Evolutionary conservation across 768 basidiomycete species (phyloP), one percentile per base, ranked within the genome.

Genomic region (Psilocybe cyanescens): DNA sequence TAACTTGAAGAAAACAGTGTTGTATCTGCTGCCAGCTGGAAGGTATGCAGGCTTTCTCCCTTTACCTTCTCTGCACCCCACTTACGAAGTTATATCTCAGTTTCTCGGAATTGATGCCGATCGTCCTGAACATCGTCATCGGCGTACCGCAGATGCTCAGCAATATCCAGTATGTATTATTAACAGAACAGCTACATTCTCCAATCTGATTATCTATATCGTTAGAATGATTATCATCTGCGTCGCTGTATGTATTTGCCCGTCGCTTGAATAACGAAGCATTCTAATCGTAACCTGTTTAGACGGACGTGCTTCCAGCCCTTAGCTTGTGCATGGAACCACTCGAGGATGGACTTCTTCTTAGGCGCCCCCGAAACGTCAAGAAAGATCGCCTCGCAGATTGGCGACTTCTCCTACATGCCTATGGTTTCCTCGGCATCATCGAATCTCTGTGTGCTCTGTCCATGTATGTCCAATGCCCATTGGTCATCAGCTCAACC

Each of bases 31-130:
- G 45, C 81, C 81, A 7, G 82, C 81, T 45, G 81, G 83, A 67
- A 76, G 78, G 72, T 85, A 73, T 68, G 72, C 3, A 31, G 24
- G 19, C 55, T 8, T 37, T 60, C 12, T 51, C 24, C 30, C 55
- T 33, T 30, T 9, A 16, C 29, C 31, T 17, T 17, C 35, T 35
- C n/a, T 24, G 24, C 24, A 24, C 24, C 24, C 24, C 24, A 24
- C 24, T 24, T 24, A 53, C 14, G 12, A 8, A 31, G 17, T 62
- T 61, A 31, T 56, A 4, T 28, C 16, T 12, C 19, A 81, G 81
- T 65, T 88, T 86, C 74, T 83, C 84, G 6, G 86, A 87, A 65
- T 75, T 87, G 48, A 84, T 87, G 79, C 85, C 86, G 1, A 81
- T 88, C 57, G 47, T 88, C 6, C 68, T 84, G 55, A 85, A 83